These are phyloP conservation scores for Citrus inodora DNA, from an alignment of 345 rosid genomes.

Conservation along the genomic window DNA sequence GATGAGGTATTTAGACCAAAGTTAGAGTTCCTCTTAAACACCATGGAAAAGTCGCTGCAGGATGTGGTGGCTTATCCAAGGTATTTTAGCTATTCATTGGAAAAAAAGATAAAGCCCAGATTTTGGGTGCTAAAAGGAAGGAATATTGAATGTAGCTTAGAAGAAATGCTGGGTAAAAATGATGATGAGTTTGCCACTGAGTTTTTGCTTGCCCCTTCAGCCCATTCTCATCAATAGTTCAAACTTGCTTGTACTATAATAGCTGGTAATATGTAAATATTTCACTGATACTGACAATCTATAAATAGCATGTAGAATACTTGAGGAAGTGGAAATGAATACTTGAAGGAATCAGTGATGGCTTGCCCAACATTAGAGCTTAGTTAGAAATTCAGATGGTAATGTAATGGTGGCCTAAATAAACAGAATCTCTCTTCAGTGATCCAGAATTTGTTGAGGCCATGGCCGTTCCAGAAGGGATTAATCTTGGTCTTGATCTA, in stretches of 20 bases:
- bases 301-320: too few species aligned
- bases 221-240: slow-evolving; percentile 4
- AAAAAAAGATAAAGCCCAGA: slow-evolving; percentile 84
- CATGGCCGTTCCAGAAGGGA: not conserved
- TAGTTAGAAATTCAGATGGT: not conserved
- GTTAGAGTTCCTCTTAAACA: slow-evolving; percentile 59
- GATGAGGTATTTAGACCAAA: slow-evolving; percentile 70
- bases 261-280: too few species aligned
- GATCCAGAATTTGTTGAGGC: not conserved
- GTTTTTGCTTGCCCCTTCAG: slow-evolving; percentile 33
- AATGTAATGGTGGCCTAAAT: not conserved
- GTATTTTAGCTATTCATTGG: slow-evolving; percentile 84
- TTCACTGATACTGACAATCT: too few species aligned
- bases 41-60: slow-evolving; percentile 58
- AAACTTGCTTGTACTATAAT: not conserved
- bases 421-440: not conserved
- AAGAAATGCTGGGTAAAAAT: slow-evolving; percentile 76
- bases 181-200: slow-evolving; percentile 79
- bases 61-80: slow-evolving; percentile 76
- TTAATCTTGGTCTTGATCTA: not conserved
- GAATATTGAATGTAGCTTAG: slow-evolving; percentile 59
- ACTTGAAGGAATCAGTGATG: not conserved
- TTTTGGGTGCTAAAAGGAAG: slow-evolving; percentile 61
- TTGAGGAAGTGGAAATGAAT: too few species aligned
- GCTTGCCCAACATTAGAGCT: not conserved